Percentiles rank a stretch among this genome's conserved stretches.
These are phyloP conservation scores for Picochlorum sp. DNA, from an alignment of 139 green algal genomes.

Conservation along the genomic window DNA sequence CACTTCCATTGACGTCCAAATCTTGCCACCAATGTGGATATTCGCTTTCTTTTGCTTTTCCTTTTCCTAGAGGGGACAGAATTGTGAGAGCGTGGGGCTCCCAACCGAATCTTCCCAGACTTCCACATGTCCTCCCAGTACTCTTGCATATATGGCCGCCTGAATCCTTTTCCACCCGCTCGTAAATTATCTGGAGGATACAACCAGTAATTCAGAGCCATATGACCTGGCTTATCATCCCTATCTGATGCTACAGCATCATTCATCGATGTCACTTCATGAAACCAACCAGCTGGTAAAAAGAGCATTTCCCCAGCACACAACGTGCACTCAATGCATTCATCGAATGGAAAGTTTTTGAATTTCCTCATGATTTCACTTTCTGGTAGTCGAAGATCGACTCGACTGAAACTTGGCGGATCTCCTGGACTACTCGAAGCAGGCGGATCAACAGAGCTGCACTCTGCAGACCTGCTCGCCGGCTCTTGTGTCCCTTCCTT, in stretches of 20 bases:
- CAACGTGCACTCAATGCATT: slow-evolving; percentile 33
- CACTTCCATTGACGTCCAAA: slow-evolving; percentile 21
- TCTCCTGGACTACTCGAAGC: slow-evolving; percentile 4
- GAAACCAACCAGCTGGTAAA: slow-evolving; percentile 78
- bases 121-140: slow-evolving; percentile 46
- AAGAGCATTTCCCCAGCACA: slow-evolving; percentile 63
- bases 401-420: slow-evolving; percentile 48
- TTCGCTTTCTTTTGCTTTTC: slow-evolving; percentile 3
- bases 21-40: background rate
- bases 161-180: slow-evolving; percentile 5
- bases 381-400: slow-evolving; percentile 31
- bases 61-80: background rate
- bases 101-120: slow-evolving; percentile 7
- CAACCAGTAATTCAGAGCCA: slow-evolving; percentile 85
- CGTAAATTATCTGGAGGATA: slow-evolving; percentile 74
- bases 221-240: slow-evolving; percentile 32
- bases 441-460: slow-evolving; percentile 18
- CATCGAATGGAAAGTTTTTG: slow-evolving; percentile 52
- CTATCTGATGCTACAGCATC: background rate
- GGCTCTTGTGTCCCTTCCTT: slow-evolving; percentile 24
- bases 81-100: background rate
- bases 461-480: slow-evolving; percentile 42
- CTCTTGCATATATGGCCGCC: slow-evolving; percentile 25
- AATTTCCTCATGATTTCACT: slow-evolving; percentile 31
- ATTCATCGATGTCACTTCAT: slow-evolving; percentile 60